Evolutionary conservation across 2,329 filamentous ascomycete genomes (phyloP).

Genomic region (Dothideomycetes sp.): DNA sequence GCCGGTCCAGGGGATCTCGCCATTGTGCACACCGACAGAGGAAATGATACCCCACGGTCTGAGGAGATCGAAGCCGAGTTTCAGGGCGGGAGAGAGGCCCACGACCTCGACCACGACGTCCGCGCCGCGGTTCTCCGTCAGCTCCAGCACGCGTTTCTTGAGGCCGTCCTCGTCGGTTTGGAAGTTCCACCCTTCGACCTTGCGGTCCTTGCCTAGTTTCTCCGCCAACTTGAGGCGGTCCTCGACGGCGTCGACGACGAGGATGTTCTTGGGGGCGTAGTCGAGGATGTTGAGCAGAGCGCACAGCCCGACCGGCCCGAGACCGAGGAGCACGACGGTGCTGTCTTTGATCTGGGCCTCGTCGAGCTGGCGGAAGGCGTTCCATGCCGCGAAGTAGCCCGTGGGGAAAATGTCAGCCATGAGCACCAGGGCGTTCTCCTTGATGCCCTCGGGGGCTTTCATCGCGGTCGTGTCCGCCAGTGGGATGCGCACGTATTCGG

Average conservation of each 20-base stretch:
- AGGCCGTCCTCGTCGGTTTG: conserved; percentile 53
- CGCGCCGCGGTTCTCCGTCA: conserved; percentile 70
- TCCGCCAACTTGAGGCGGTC: conserved; percentile 59
- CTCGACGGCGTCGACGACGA: conserved; percentile 55
- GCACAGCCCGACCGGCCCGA: conserved; percentile 70
- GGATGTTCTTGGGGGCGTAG: conserved; percentile 61
- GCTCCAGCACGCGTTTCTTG: conserved; percentile 57
- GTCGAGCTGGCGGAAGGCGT: conserved; percentile 57
- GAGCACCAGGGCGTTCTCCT: conserved; percentile 64
- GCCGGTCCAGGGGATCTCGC: conserved; percentile 36
- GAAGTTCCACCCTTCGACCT: conserved; percentile 74
- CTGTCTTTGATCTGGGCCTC: conserved; percentile 49
- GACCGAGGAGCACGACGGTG: conserved; percentile 71
- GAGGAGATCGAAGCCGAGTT: conserved; percentile 37
- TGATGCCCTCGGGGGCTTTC: conserved; percentile 59
- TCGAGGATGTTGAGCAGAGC: conserved; percentile 69
- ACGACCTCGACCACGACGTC: conserved; percentile 62
- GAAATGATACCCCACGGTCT: conserved; percentile 38
- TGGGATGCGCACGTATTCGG: conserved; percentile 55
- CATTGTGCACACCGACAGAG: conserved; percentile 39
- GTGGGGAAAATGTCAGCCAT: conserved; percentile 90
- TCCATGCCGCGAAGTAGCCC: conserved; percentile 72
- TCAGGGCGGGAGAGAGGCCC: conserved; percentile 35
- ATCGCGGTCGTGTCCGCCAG: conserved; percentile 71
- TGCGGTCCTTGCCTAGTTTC: conserved; percentile 43